phyloP scores from a whole-genome alignment of 2,329 filamentous ascomycete species.

The Cladophialophora chaetospira region DNA sequence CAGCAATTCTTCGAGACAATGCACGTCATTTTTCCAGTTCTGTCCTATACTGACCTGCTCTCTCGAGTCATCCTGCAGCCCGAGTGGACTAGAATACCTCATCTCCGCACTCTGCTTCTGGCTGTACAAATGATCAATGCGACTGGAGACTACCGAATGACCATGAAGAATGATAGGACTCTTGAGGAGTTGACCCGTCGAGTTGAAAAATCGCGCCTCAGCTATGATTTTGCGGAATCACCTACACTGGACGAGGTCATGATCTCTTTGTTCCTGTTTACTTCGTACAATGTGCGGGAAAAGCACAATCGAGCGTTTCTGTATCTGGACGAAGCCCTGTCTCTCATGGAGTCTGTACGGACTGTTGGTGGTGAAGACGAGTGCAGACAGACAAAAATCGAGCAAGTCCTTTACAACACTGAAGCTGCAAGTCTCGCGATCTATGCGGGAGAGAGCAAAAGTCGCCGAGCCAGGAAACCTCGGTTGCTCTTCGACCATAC shows the following conservation, averaged over 20 bases:
- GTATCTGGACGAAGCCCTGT: constrained; percentile 16
- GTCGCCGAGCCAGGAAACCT: neutral
- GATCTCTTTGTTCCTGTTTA: constrained; percentile 14
- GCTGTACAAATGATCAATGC: constrained; percentile 5
- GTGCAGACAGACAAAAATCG: constrained; percentile 1
- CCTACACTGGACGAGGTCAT: constrained; percentile 14
- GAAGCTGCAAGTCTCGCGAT: constrained; percentile 15
- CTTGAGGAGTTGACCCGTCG: constrained; percentile 1
- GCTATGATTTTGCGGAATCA: constrained; percentile 17
- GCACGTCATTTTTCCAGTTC: constrained; percentile 14
- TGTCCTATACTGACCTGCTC: constrained; percentile 9
- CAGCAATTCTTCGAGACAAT: constrained; percentile 15
- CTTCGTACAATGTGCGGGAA: constrained; percentile 15
- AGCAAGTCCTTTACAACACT: constrained; percentile 19
- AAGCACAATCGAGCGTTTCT: constrained; percentile 18
- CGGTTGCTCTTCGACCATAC: neutral
- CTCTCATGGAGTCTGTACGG: constrained; percentile 7
- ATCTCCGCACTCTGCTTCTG: constrained; percentile 8
- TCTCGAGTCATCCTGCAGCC: constrained; percentile 3
- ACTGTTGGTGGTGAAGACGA: neutral
- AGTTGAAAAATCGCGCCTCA: constrained; percentile 12
- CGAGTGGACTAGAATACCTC: constrained; percentile 1
- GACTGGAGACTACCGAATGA: constrained; percentile 13
- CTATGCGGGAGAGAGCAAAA: constrained; percentile 1
- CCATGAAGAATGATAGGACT: neutral